Evolutionary conservation across 768 basidiomycete species (phyloP), one percentile per base, ranked within the genome.

Genomic region (Mycena chlorophos): DNA sequence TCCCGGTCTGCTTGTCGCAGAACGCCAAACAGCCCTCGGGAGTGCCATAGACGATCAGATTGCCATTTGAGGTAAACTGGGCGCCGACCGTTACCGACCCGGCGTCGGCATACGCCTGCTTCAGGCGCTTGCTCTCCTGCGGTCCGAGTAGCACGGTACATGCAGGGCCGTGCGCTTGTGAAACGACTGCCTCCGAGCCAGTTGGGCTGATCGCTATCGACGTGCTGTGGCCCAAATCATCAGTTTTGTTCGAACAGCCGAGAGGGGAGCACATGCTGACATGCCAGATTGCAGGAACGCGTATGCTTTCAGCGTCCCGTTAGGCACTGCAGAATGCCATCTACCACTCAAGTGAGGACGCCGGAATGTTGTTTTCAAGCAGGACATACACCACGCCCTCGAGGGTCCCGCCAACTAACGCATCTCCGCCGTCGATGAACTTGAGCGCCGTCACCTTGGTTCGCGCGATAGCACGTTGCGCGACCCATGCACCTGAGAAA

Each of bases 301-400:
- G 54, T 81, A 82, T 12, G 82, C 84, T 4, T 81, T 79, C 42
- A 86, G 69, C 13, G 81, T 86, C 25, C 86, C 86, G 59, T 86
- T 86, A 0, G 85, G 84, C 55, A 88, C 72, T 63, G 83, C 81
- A 61, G 82, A 86, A 65, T 84, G 78, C 87, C 87, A 88, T 57
- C 86, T 87, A 54, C 25, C 40, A 43, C 29, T 30, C 29, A 26
- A 22, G 6, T 56, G n/a, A 61, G 46, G 43, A 29, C 46, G 47
- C 38, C 27, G 10, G 31, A 38, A 43, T 26, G 23, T 42, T 40
- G 8, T 37, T 27, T n/a, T n/a, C n/a, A n/a, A n/a, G 12, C 22
- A 34, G 26, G 10, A 61, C 84, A 54, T 68, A 88, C 87, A 89
- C 62, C 19, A 84, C 82, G 12, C 87, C 87, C 61, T 89, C 87